Conservation (phyloP, 495 filamentous ascomycete genomes). For the Poronia punctata region DNA sequence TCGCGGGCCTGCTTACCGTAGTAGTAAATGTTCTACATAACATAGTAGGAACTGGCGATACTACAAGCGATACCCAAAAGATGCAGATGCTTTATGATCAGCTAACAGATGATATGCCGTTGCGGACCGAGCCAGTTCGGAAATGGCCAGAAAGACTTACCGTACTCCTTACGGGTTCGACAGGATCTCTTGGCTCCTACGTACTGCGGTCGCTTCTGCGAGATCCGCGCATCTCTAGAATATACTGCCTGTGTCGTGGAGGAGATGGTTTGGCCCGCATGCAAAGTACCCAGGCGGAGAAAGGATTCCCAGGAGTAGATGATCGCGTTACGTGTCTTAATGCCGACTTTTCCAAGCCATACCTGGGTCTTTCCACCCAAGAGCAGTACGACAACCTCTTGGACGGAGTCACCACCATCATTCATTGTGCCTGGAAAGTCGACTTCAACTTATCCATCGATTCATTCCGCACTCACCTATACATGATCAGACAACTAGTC, state of each 20-base stretch:
- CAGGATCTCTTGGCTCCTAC: constrained; percentile 47
- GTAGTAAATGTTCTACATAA: constrained; percentile 15
- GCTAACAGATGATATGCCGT: too few relatives aligned
- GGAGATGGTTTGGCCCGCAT: constrained; percentile 17
- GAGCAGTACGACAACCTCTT: constrained; percentile 28
- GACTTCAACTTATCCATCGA: constrained; percentile 47
- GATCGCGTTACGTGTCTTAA: constrained; percentile 40
- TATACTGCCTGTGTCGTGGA: constrained; percentile 47
- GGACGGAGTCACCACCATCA: constrained; percentile 34
- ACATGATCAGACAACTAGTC: constrained; percentile 38
- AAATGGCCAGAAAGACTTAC: constrained; percentile 19
- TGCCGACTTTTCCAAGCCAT: constrained; percentile 30
- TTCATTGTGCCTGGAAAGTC: constrained; percentile 53
- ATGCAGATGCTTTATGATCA: constrained; percentile 16
- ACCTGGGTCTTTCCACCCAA: constrained; percentile 33
- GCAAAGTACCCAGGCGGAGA: not conserved
- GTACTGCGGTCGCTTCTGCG: constrained; percentile 32
- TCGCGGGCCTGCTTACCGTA: constrained; percentile 14
- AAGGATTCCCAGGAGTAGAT: constrained; percentile 6
- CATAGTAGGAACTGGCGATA: constrained; percentile 5
- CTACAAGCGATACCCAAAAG: constrained; percentile 7
- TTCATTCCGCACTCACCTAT: constrained; percentile 45
- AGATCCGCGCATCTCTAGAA: constrained; percentile 28
- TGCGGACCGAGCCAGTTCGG: constrained; percentile 9
- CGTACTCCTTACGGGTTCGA: constrained; percentile 45